Evolutionary conservation across 495 filamentous ascomycete species (phyloP).

Genomic region (Lasiosphaeria ovina): DNA sequence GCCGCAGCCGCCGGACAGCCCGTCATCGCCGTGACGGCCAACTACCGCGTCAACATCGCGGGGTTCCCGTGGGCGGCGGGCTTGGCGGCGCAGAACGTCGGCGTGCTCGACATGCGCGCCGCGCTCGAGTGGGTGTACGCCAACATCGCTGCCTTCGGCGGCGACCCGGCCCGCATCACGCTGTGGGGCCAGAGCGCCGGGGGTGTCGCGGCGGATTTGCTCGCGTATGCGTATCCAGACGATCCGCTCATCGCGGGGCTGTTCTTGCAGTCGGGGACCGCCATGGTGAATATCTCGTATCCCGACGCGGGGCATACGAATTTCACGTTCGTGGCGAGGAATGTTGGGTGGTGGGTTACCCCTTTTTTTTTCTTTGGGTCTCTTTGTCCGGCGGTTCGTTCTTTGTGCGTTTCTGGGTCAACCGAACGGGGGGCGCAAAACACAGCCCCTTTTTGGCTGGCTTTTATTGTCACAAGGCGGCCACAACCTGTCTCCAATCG

Average conservation of each 20-base stretch:
- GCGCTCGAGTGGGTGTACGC: conserved; percentile 66
- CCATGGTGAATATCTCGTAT: conserved; percentile 32
- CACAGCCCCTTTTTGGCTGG: no score
- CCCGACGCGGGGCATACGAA: conserved; percentile 37
- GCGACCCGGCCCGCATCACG: conserved; percentile 59
- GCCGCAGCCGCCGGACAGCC: conserved; percentile 28
- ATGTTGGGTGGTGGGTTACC: conserved; percentile 30
- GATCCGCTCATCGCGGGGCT: conserved; percentile 45
- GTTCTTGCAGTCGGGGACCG: conserved; percentile 48
- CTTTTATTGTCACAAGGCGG: no score
- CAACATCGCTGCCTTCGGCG: conserved; percentile 68
- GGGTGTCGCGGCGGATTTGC: conserved; percentile 39
- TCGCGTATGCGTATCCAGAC: conserved; percentile 45
- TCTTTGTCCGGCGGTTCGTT: no score
- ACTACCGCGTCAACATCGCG: conserved; percentile 50
- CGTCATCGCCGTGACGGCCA: conserved; percentile 56
- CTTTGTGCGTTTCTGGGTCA: no score
- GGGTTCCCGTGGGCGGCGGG: conserved; percentile 27
- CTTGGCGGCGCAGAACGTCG: conserved; percentile 20
- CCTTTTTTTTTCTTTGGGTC: background rate
- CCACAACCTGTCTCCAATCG: no score
- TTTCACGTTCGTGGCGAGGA: conserved; percentile 44
- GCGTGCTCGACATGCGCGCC: conserved; percentile 54
- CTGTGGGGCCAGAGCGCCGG: conserved; percentile 53
- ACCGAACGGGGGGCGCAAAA: no score